Evolutionary conservation across 768 basidiomycete species (phyloP).

Genomic region (Lactarius pseudohatsudake): DNA sequence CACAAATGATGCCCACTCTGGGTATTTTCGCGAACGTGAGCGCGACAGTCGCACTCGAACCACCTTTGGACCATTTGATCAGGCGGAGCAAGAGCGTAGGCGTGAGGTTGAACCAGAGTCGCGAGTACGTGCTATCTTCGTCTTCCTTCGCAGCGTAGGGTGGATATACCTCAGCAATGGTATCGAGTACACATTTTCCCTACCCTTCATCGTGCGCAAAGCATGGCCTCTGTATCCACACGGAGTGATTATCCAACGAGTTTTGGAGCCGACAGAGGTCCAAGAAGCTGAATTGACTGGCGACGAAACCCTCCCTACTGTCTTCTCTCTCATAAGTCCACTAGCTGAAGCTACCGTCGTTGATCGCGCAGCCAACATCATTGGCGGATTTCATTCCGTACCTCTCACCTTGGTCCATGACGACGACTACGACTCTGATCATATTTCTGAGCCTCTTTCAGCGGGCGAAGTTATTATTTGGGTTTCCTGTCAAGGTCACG

Average conservation of each 20-base stretch:
- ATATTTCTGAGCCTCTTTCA: constrained; percentile 55
- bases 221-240: constrained; percentile 80
- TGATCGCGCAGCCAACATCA: constrained; percentile 62
- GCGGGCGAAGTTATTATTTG: constrained; percentile 66
- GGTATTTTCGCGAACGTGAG: constrained; percentile 31
- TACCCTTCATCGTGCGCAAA: constrained; percentile 76
- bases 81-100: constrained; percentile 36
- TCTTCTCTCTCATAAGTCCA: constrained; percentile 76
- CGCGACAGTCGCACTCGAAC: constrained; percentile 33
- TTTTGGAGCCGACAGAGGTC: constrained; percentile 64
- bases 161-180: constrained; percentile 73
- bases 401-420: constrained; percentile 28
- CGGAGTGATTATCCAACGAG: constrained; percentile 77
- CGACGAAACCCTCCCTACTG: constrained; percentile 70
- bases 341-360: constrained; percentile 74
- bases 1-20: constrained; percentile 33
- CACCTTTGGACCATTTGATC: constrained; percentile 45
- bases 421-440: constrained; percentile 46
- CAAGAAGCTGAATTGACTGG: constrained; percentile 65
- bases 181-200: constrained; percentile 69
- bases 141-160: constrained; percentile 74
- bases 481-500: constrained; percentile 47
- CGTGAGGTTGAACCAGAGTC: constrained; percentile 42
- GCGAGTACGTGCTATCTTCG: constrained; percentile 62
- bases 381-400: constrained; percentile 43